phyloP scores from a whole-genome alignment of 257 asterid species.

The Jacaranda mimosifolia region DNA sequence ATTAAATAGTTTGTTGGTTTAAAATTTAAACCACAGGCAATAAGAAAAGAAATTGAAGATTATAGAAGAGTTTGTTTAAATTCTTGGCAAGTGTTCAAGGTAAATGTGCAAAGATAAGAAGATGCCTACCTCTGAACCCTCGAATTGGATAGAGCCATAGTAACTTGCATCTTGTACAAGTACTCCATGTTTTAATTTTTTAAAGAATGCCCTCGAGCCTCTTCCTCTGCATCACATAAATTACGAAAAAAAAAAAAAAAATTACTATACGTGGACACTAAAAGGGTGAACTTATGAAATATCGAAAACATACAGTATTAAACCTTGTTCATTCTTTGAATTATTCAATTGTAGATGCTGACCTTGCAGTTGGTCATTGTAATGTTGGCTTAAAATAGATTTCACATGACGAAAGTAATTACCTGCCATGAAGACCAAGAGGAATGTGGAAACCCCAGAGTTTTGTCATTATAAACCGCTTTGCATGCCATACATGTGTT shows the following conservation, averaged over 20 bases:
- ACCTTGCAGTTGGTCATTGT: neutral
- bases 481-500: slow-evolving; percentile 97
- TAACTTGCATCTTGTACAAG: slow-evolving; percentile 92
- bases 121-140: slow-evolving; percentile 83
- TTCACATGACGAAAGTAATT: slow-evolving; percentile 7
- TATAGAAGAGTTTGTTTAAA: neutral
- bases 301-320: slow-evolving; percentile 6
- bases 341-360: neutral
- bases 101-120: slow-evolving; percentile 12
- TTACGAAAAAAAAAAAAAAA: slow-evolving; percentile 15
- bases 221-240: slow-evolving; percentile 67
- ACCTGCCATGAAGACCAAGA: slow-evolving; percentile 87
- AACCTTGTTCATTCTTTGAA: slow-evolving; percentile 8
- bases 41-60: neutral
- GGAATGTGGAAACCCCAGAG: slow-evolving; percentile 89
- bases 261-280: neutral
- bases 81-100: neutral
- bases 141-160: slow-evolving; percentile 67
- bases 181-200: slow-evolving; percentile 66
- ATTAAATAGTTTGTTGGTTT: too few species aligned
- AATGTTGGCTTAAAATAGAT: neutral
- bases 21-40: slow-evolving; percentile 26
- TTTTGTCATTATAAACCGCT: slow-evolving; percentile 80
- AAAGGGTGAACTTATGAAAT: neutral
- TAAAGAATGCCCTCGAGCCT: slow-evolving; percentile 87